phyloP scores from a whole-genome alignment of 192 early-diverging fungal species.

The Pilaira anomala region DNA sequence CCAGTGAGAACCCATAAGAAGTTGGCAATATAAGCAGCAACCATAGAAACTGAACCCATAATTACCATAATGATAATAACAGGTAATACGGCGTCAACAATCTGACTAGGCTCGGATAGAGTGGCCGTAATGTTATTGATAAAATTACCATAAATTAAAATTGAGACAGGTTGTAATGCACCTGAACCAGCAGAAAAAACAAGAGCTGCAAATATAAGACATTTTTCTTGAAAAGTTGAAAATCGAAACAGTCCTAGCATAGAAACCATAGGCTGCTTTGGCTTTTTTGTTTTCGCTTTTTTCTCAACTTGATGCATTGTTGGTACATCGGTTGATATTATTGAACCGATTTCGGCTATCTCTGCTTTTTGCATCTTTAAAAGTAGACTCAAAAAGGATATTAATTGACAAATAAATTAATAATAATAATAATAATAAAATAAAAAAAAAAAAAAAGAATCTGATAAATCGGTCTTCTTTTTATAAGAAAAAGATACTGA shows the following conservation, averaged over 20 bases:
- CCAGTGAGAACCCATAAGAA: conserved; percentile 49
- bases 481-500: no score
- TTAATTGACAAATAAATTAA: no score
- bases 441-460: no score
- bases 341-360: no score
- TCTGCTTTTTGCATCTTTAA: no score
- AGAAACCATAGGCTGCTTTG: conserved; percentile 45
- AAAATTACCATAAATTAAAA: conserved; percentile 32
- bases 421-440: no score
- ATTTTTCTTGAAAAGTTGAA: conserved; percentile 12
- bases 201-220: conserved; percentile 12
- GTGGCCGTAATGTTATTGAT: conserved; percentile 17
- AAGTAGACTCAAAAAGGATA: no score
- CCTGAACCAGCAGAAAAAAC: conserved; percentile 21
- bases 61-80: conserved; percentile 48
- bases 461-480: no score
- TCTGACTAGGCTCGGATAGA: neutral
- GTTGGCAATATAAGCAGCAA: conserved; percentile 58
- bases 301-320: neutral
- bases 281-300: conserved; percentile 31
- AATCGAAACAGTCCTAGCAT: conserved; percentile 66
- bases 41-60: conserved; percentile 53
- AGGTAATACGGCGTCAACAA: conserved; percentile 16
- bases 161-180: conserved; percentile 24
- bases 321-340: no score